Conservation (phyloP, 2,329 filamentous ascomycete genomes). For the Epichloe baconii region DNA sequence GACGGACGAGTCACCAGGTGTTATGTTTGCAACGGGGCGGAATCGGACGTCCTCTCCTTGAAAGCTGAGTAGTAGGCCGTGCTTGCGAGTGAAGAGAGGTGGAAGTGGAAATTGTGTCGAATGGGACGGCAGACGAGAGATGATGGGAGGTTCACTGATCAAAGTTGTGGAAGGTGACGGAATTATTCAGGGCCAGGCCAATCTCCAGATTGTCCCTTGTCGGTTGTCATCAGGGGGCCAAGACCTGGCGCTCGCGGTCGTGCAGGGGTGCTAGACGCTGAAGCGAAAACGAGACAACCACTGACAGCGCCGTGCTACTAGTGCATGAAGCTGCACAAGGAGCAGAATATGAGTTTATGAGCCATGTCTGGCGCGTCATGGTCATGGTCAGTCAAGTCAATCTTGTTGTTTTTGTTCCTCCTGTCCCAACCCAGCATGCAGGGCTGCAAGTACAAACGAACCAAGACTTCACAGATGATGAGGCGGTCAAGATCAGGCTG, state of each 20-base stretch:
- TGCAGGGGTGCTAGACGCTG: background rate
- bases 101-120: background rate
- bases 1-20: background rate
- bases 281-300: background rate
- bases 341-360: too few relatives aligned
- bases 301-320: too few relatives aligned
- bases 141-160: background rate
- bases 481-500: too few relatives aligned
- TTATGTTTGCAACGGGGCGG: background rate
- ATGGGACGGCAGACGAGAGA: background rate
- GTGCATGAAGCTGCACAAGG: too few relatives aligned
- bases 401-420: too few relatives aligned
- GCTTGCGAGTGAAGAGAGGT: background rate
- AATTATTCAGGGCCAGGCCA: background rate
- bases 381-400: too few relatives aligned
- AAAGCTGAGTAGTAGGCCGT: too few relatives aligned
- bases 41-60: too few relatives aligned
- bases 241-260: too few relatives aligned
- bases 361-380: too few relatives aligned
- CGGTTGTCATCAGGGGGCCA: too few relatives aligned
- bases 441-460: background rate
- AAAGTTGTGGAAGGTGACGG: background rate
- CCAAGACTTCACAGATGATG: background rate
- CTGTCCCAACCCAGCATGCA: background rate
- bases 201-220: too few relatives aligned